Evolutionary conservation across 2,329 filamentous ascomycete species (phyloP), one percentile per base, ranked within the genome.

Genomic region (Stachybotrys chlorohalonatus): DNA sequence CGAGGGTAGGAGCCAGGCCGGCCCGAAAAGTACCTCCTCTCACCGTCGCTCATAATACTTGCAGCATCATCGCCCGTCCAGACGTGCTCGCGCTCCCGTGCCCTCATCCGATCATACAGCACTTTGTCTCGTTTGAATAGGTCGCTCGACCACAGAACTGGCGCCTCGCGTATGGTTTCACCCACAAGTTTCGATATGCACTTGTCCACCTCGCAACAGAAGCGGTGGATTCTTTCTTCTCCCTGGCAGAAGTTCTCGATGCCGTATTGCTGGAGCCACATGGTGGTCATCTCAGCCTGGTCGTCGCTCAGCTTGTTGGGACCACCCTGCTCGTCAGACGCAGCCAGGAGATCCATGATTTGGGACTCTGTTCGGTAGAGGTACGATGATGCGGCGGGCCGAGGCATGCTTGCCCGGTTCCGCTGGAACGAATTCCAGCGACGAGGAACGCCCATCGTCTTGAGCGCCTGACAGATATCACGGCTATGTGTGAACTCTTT

Each of bases 231-330:
- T 52, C 94, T 79, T 71, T 99, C 94, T 68, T 99, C 94, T 6
- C 93, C 94, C 61, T 85, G 87, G 71, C 94, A 99, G 61, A 97
- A 93, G 65, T 96, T 96, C 67, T 95, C 90, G 36, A 97, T 86
- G 13, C 85, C 84, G 59, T 86, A 87, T 60, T 88, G 84, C 51
- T 87, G 84, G 53, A 97, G 77, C 90, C 93, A 99, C 54, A 84
- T 83, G 17, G 81, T 75, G 0, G 91, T 96, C 60, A 91, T 85
- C 52, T 95, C 90, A 0, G 92, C 86, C 68, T 97, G 94, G 54
- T 96, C 90, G 66, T 97, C 93, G n/a, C 90, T 92, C 11, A 99
- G 79, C 69, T 99, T 99, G 69, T 95, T 95, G 0, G 90, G 90
- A 0, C 94, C 93, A 11, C 92, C 93, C 62, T 95, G 89, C 53